These are phyloP conservation scores for Leucaena leucocephala DNA, from an alignment of 306 rosid species.

Conservation along the genomic window DNA sequence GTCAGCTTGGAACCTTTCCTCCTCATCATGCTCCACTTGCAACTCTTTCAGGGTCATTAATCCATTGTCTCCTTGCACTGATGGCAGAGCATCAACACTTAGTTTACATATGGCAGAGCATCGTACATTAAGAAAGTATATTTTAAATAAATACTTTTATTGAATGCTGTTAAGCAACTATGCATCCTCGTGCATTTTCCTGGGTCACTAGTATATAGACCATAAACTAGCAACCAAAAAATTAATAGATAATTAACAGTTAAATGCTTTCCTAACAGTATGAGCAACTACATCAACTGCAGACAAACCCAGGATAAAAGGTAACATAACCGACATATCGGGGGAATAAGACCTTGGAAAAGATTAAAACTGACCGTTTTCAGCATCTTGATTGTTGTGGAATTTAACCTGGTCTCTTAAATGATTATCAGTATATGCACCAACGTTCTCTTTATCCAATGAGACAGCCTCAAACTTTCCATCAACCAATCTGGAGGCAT, in stretches of 20 bases:
- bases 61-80: conserved; percentile 55
- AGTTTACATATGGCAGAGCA: conserved; percentile 34
- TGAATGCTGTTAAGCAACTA: not conserved
- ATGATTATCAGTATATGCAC: conserved; percentile 45
- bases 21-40: conserved; percentile 74
- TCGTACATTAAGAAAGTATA: not conserved
- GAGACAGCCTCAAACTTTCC: conserved; percentile 53
- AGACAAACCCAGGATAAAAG: conserved; percentile 19
- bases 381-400: conserved; percentile 45
- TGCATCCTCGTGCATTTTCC: conserved; percentile 6
- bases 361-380: conserved; percentile 54
- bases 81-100: conserved; percentile 33
- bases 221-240: conserved; percentile 29
- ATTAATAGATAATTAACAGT: not conserved
- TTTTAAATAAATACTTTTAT: not conserved
- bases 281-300: conserved; percentile 5
- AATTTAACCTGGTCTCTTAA: conserved; percentile 48
- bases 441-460: conserved; percentile 49
- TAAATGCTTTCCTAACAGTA: not conserved
- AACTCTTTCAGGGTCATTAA: conserved; percentile 53
- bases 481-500: conserved; percentile 58
- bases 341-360: conserved; percentile 19
- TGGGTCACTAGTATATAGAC: conserved; percentile 16
- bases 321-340: conserved; percentile 16
- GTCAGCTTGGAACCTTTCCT: conserved; percentile 95